Evolutionary conservation across 371 early-diverging fungal species (phyloP).

Genomic region (Mucor irregularis): DNA sequence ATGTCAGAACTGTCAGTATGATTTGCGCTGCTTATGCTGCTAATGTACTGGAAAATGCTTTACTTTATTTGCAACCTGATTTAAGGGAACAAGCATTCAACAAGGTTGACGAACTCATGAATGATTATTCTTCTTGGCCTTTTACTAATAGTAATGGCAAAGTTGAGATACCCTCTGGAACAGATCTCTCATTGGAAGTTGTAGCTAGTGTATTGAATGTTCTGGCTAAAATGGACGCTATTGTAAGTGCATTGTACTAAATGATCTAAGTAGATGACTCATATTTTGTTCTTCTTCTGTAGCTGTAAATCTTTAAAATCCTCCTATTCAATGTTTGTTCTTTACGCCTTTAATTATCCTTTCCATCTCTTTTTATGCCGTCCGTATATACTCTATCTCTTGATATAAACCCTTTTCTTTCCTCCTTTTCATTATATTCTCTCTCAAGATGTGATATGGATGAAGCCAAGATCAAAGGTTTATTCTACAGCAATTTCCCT

Average conservation of each 20-base stretch:
- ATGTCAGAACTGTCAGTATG: conserved; percentile 82
- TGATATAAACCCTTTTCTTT: too few species aligned
- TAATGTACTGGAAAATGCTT: conserved; percentile 93
- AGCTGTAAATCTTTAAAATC: conserved; percentile 2
- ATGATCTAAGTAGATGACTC: background rate
- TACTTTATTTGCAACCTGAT: conserved; percentile 80
- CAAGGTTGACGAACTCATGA: conserved; percentile 88
- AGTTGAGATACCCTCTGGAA: conserved; percentile 52
- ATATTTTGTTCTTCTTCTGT: background rate
- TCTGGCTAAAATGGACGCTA: conserved; percentile 86
- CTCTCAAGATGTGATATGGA: too few species aligned
- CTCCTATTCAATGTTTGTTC: too few species aligned
- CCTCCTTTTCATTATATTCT: too few species aligned
- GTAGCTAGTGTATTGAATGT: conserved; percentile 80
- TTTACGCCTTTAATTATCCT: too few species aligned
- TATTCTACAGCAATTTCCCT: too few species aligned
- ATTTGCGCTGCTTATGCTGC: conserved; percentile 96
- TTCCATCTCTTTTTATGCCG: too few species aligned
- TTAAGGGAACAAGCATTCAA: conserved; percentile 86
- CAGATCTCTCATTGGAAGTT: conserved; percentile 67
- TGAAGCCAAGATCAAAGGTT: too few species aligned
- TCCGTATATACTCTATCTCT: too few species aligned
- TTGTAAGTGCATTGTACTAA: conserved; percentile 55
- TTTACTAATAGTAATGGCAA: conserved; percentile 67
- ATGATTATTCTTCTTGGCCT: conserved; percentile 81